phyloP scores from a whole-genome alignment of 2,329 filamentous ascomycete species.

The Ciborinia camelliae region DNA sequence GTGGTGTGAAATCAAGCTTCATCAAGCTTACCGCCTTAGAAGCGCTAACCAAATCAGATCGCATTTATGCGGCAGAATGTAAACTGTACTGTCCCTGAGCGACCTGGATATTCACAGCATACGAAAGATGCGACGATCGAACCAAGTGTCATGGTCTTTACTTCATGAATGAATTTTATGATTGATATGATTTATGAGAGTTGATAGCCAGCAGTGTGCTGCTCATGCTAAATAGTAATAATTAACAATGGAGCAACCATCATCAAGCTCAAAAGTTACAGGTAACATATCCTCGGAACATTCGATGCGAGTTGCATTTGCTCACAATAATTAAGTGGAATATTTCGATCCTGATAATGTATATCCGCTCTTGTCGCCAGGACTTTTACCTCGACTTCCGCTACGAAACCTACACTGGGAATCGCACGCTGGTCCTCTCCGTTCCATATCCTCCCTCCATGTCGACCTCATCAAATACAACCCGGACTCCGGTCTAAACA shows the following conservation, averaged over 20 bases:
- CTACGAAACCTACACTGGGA: constrained; percentile 96
- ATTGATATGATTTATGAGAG: constrained; percentile 9
- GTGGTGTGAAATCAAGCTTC: neutral
- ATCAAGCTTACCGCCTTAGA: neutral
- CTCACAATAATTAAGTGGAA: constrained; percentile 61
- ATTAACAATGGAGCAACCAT: constrained; percentile 59
- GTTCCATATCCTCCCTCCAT: constrained; percentile 90
- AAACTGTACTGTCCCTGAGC: constrained; percentile 4
- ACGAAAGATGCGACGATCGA: constrained; percentile 4
- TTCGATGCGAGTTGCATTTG: neutral
- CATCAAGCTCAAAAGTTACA: constrained; percentile 73
- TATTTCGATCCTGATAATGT: constrained; percentile 92
- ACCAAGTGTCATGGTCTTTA: neutral
- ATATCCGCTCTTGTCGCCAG: constrained; percentile 75
- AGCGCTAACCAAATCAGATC: neutral
- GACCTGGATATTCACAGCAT: neutral
- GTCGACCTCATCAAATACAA: constrained; percentile 71
- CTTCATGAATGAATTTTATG: constrained; percentile 13
- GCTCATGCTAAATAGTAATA: neutral
- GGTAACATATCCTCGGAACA: constrained; percentile 44
- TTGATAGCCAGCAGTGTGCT: neutral
- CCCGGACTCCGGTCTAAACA: constrained; percentile 43
- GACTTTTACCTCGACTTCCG: constrained; percentile 75
- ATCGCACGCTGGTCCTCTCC: constrained; percentile 82
- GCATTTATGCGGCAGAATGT: neutral